Evolutionary conservation across 257 asterid genomes (phyloP), one percentile per base, ranked within the genome.

Genomic region (Ilex asprella): DNA sequence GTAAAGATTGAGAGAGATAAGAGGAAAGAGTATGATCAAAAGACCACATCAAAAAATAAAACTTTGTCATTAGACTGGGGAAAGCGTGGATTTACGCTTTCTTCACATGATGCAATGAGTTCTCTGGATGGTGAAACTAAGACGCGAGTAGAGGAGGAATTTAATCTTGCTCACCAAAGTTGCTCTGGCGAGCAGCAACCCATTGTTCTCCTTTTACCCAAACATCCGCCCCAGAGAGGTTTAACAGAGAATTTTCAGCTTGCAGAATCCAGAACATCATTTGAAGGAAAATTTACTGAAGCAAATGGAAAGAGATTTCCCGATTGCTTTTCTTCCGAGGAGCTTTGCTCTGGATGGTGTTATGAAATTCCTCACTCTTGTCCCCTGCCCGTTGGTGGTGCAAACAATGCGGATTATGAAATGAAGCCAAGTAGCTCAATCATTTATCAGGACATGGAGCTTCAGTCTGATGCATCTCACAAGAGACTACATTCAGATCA

Each of bases 361-460:
- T 62, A 65, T 65, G 80, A 73, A 65, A 60, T 77, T 72, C 85
- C 83, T 16, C 81, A 60, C 75, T 84, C 95, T 61, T 84, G 84
- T 67, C 85, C 95, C 31, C 75, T 84, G 75, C 83, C 94, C 35
- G 57, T 78, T 56, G 61, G 61, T 68, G 62, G 64, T 46, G 63
- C 70, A 7, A 31, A 16, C 15, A 39, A 64, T 29, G 30, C 56
- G 0, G 62, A 66, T 61, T 62, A 57, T 73, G 57, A 63, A 12
- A 15, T 60, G 47, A 76, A 62, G 63, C 81, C 70, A 21, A 59
- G 30, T 46, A 65, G 15, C 27, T 52, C 51, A 70, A 47, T 57
- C 30, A 61, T 39, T 65, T 46, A 76, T 64, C 78, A 58, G 58
- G 78, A 39, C 31, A 46, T 29, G 56, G 79, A 68, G 52, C 52